Percentiles rank a stretch among this genome's conserved stretches.
Conservation (phyloP, 2,329 filamentous ascomycete species). For the Byssochlamys sp. region DNA sequence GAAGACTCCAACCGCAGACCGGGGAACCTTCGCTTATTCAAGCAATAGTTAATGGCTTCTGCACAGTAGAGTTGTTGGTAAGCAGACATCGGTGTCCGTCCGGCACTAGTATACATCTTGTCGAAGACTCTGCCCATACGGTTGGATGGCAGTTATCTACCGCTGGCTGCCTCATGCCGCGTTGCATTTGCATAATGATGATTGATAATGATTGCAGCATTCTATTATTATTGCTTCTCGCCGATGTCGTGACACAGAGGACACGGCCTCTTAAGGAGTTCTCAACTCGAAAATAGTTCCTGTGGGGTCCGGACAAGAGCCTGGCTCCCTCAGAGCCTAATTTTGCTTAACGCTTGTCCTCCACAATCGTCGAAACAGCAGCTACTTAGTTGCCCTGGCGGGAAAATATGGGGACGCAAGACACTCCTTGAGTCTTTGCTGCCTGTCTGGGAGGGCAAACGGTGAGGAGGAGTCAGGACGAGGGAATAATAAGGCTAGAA, state of each 20-base stretch:
- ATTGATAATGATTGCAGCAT: background rate
- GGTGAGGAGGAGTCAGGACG: background rate
- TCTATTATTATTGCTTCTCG: background rate
- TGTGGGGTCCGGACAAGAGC: background rate
- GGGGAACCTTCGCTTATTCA: background rate
- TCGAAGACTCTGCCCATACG: background rate
- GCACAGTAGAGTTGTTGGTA: background rate
- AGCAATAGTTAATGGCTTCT: background rate
- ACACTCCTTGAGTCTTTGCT: background rate
- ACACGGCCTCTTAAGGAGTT: background rate
- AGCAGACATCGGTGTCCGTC: background rate
- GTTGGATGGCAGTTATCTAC: background rate
- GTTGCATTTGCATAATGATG: background rate
- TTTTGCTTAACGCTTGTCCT: background rate
- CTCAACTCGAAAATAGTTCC: background rate
- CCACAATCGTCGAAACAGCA: background rate
- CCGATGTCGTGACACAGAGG: background rate
- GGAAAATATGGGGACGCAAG: background rate
- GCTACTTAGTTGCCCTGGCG: background rate
- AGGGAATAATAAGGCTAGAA: background rate
- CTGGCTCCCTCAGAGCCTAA: background rate
- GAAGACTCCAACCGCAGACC: background rate
- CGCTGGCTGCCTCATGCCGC: background rate
- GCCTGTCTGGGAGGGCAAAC: background rate
- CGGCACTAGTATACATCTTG: background rate